Evolutionary conservation across 1,284 basidiomycete species (phyloP).

Genomic region (Cerrena zonata): DNA sequence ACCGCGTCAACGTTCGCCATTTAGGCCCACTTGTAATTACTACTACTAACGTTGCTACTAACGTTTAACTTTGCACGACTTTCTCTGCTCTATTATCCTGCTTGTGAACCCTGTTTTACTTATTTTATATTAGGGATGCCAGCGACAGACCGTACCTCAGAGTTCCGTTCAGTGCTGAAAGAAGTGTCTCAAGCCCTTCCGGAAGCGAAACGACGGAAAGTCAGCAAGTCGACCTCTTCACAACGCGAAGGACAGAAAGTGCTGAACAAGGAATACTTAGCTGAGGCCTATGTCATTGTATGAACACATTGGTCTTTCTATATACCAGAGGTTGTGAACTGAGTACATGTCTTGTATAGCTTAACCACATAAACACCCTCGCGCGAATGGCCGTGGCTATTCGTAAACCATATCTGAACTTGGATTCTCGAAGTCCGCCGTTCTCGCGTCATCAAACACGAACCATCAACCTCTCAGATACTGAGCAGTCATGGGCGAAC

Average conservation of each 20-base stretch:
- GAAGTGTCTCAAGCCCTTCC: conserved; percentile 40
- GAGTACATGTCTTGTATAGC: conserved; percentile 35
- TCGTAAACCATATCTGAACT: conserved; percentile 73
- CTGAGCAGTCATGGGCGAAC: conserved; percentile 56
- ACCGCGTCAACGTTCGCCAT: not conserved
- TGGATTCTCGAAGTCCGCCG: conserved; percentile 53
- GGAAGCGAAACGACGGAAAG: conserved; percentile 49
- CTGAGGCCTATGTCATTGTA: conserved; percentile 72
- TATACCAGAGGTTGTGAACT: too few relatives aligned
- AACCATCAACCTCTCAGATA: conserved; percentile 49
- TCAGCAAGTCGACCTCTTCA: conserved; percentile 31
- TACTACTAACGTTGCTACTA: not conserved
- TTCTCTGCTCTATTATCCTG: not conserved
- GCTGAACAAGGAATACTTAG: conserved; percentile 60
- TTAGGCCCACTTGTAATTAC: not conserved
- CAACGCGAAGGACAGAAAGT: conserved; percentile 32
- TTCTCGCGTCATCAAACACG: conserved; percentile 44
- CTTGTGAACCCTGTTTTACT: not conserved
- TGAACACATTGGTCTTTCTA: too few relatives aligned
- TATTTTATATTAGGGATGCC: conserved; percentile 15
- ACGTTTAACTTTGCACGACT: not conserved
- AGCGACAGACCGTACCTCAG: conserved; percentile 45
- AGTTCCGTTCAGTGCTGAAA: conserved; percentile 50
- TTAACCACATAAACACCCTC: conserved; percentile 68
- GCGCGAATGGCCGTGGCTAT: conserved; percentile 64